These are phyloP conservation scores for Mortierella antarctica DNA, from an alignment of 192 early-diverging fungal genomes.

Conservation along the genomic window DNA sequence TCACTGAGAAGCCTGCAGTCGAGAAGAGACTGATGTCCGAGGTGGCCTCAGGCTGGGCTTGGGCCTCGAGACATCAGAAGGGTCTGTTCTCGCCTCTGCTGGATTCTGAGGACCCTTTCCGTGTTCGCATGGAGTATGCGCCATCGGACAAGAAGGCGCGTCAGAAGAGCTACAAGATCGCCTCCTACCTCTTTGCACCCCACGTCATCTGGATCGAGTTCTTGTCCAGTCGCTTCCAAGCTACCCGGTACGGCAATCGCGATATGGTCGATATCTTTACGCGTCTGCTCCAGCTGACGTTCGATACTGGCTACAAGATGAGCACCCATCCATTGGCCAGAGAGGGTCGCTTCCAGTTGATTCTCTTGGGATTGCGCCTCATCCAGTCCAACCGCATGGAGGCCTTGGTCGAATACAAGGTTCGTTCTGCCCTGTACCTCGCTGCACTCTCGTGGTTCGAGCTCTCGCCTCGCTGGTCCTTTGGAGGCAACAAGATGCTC, in stretches of 20 bases:
- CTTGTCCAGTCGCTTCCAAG: conserved; percentile 85
- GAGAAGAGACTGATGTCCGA: conserved; percentile 86
- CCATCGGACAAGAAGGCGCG: conserved; percentile 86
- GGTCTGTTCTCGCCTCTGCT: conserved; percentile 81
- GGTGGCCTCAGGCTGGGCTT: conserved; percentile 87
- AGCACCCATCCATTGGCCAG: conserved; percentile 79
- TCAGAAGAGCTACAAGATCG: conserved; percentile 68
- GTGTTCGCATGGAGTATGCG: conserved; percentile 91
- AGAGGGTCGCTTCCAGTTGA: conserved; percentile 83
- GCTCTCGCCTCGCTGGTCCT: conserved; percentile 80
- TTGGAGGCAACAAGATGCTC: conserved; percentile 76
- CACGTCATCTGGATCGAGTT: conserved; percentile 92
- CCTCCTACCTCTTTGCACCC: conserved; percentile 71
- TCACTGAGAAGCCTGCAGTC: conserved; percentile 77
- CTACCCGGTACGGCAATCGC: conserved; percentile 75
- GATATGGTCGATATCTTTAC: conserved; percentile 81
- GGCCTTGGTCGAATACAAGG: conserved; percentile 71
- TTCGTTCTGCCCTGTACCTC: conserved; percentile 72
- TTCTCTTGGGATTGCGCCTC: conserved; percentile 80
- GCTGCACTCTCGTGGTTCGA: conserved; percentile 89
- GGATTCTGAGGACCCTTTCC: conserved; percentile 82
- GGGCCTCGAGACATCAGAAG: conserved; percentile 77
- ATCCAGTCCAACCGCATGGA: conserved; percentile 74
- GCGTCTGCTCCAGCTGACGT: conserved; percentile 84
- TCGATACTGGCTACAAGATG: conserved; percentile 55